Evolutionary conservation across 2,329 filamentous ascomycete genomes (phyloP), one percentile per base, ranked within the genome.

Genomic region (Alternaria conjuncta): DNA sequence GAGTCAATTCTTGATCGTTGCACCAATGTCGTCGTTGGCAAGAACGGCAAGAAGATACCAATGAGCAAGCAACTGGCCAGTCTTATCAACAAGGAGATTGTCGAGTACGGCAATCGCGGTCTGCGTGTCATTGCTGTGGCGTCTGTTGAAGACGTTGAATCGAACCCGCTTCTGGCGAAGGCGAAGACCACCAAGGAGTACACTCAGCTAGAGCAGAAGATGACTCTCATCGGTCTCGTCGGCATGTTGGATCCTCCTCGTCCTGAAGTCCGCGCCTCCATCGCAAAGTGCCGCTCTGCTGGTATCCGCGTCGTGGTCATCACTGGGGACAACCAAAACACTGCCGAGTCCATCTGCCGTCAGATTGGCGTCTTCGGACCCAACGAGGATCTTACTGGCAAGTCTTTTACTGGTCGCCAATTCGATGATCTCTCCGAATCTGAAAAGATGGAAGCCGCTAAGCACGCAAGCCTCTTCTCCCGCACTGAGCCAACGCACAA

Each of bases 281-380:
- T 99, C 73, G 86, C 86, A 76, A 92, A 97, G 80, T 99, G 96
- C 83, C 92, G 91, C 80, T 90, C 93, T 66, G 96, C 96, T 71
- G 96, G 96, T 71, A 98, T 99, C 74, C 92, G 96, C 65, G 93
- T 99, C 54, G 93, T 99, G 71, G 96, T 99, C 69, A 97, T 99
- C 81, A 99, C 96, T 57, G 96, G 96, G 76, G 96, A 99, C 83
- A 99, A 97, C 84, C 94, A 92, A 78, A 97, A 96, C 84, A 99
- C 96, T 4, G 96, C 96, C 9, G 96, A 99, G 84, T 95, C 93
- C 65, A 97, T 99, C 78, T 99, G 96, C 84, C 92, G 95, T 74
- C 92, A 97, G 80, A 99, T 99, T 79, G 96, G 96, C 65, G 90
- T 99, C 56, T 99, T 99, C 80, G 91, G 89, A 15, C 82, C 87